Evolutionary conservation across 176 grass and related monocot species (phyloP).

Genomic region (Dendrocalamus sinicus): DNA sequence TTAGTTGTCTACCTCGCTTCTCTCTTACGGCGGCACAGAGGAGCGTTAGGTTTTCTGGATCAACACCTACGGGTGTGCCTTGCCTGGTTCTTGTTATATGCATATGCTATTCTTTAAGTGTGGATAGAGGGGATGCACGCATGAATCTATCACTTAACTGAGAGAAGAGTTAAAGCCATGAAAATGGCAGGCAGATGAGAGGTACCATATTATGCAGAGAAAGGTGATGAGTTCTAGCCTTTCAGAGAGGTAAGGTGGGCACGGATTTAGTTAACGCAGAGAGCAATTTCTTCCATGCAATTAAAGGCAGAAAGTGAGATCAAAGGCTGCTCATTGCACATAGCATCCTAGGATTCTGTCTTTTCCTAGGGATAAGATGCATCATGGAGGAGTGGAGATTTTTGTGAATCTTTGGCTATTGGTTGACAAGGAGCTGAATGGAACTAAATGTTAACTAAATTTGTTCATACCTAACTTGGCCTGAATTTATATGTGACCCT

Average conservation of each 20-base stretch:
- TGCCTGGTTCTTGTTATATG: no score
- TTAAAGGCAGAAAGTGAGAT: constrained; percentile 42
- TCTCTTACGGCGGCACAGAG: no score
- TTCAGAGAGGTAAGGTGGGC: constrained; percentile 31
- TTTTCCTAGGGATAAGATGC: background rate
- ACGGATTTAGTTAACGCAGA: constrained; percentile 24
- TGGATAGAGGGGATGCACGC: background rate
- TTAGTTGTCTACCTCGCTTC: no score
- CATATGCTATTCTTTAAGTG: background rate
- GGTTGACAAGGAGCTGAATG: constrained; percentile 22
- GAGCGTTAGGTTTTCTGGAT: no score
- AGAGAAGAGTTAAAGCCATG: constrained; percentile 6
- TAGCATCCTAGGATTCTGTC: constrained; percentile 30
- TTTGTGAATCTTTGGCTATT: background rate
- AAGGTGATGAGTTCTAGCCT: constrained; percentile 13
- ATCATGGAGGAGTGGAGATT: background rate
- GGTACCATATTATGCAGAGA: constrained; percentile 15
- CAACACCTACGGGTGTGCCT: no score
- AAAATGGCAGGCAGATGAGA: constrained; percentile 9
- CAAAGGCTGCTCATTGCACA: background rate
- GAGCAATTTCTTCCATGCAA: constrained; percentile 22
- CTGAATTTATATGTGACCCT: constrained; percentile 11
- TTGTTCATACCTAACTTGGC: constrained; percentile 4
- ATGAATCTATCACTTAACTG: constrained; percentile 17
- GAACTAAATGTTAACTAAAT: background rate